Base-by-base conservation (phyloP, 768 basidiomycete genomes). In the Amanita molliuscula region DNA sequence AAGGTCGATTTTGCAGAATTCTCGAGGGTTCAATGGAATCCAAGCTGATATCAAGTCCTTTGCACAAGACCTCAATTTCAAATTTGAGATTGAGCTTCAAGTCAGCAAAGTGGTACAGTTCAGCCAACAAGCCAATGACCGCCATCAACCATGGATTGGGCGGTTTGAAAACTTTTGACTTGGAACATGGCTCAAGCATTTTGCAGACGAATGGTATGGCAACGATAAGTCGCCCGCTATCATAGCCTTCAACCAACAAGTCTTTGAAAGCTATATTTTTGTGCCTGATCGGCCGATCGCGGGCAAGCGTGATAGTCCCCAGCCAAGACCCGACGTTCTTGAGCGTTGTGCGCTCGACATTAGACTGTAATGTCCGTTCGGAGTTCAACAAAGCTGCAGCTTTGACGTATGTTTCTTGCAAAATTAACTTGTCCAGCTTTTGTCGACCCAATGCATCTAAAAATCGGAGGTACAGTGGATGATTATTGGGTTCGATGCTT, bases 81-180 rank as follows among this genome's bases (percentile, higher is more conserved):
- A 99, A 99, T 67, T 97, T 98, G 62, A 93, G 77, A 62, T 97
- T 96, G 49, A 98, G 73, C 67, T 95, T 95, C 54, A 98, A 75
- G 58, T 98, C 94, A 4, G 92, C 95, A 59, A 85, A 94, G 62
- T 94, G 89, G 65, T 99, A 98, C n/a, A 99, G 77, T 63, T 99
- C 96, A 38, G 82, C 88, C 40, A 98, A 78, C 37, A 98, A 74
- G 56, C 86, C 81, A 58, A 98, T 74, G 55, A 99, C 88, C 0
- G 88, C 94, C 86, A 97, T 94, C 44, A 99, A 68, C 96, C 96
- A 99, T 1, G 96, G 96, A 64, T 97, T 99, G 21, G 96, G 96
- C 16, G 92, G 87, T 59, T 78, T 85, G 79, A 99, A 99, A 23
- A 98, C 88, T 55, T 74, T 84, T 28, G 95, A 98, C 61, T 84